Evolutionary conservation across 2,329 filamentous ascomycete genomes (phyloP), one percentile per base, ranked within the genome.

Genomic region (Plectosphaerella plurivora): DNA sequence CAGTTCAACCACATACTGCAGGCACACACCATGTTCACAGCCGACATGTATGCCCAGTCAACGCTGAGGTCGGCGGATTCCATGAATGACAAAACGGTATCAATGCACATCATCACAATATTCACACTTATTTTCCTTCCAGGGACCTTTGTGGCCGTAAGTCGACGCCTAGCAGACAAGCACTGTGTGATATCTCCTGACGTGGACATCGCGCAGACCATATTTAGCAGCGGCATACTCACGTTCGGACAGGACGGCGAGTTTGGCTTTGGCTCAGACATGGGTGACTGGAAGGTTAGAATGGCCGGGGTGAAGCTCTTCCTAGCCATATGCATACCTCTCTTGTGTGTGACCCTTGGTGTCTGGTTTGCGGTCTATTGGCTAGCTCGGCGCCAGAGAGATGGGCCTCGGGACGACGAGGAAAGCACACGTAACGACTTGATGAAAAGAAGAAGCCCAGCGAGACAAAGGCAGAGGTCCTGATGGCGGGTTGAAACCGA

Each of bases 51-150:
- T 47, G 20, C 39, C 14, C 20, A 44, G 35, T 18, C 49, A 6
- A 46, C 47, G 2, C 50, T 47, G 44, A 44, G 42, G 3, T 55
- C 51, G 24, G 50, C 45, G 14, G 20, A 44, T 24, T 46, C 51
- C 36, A 55, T 73, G 48, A 73, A 78, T 59, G 74, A 78, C 53
- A 51, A 55, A 28, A 55, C 53, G n/a, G 18, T 55, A 8, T 55
- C 53, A 36, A 55, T 55, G 53, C 53, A 55, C 39, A 48, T 55
- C 48, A 53, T 55, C 45, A 55, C 53, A 11, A 37, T 55, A n/a
- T 49, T 55, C 33, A 55, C 53, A 9, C 48, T 55, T 9, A 55
- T 55, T 9, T 55, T 55, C 41, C 48, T 55, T 6, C 53, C 53
- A n/a, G 53, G 53, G 4, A 55, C 53, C 4, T 55, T 55, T 24